Base-by-base conservation (phyloP, 2,329 filamentous ascomycete genomes). In the Fusarium gaditjirri region DNA sequence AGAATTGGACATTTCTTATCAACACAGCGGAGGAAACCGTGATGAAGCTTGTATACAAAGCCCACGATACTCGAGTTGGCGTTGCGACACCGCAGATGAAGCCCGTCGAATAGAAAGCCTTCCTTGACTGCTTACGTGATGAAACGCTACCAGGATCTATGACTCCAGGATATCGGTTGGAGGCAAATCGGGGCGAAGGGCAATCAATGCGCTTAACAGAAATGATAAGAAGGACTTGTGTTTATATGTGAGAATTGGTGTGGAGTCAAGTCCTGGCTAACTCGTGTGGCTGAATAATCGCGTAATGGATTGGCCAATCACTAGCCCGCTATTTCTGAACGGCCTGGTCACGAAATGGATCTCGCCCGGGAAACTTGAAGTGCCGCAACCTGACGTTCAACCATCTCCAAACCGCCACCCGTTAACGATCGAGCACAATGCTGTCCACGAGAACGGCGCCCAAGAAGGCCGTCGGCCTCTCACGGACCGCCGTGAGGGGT, bases 401-500 rank as follows among this genome's bases (percentile, higher is more conserved):
- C 68, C 69, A 72, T 75, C 73, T 76, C 72, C 77, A 74, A 78
- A 68, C 73, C 77, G 69, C 76, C 74, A 78, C 72, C 72, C 75
- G 75, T 79, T 74, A 76, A 78, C 76, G 73, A 77, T 78, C 77
- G 73, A 75, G 78, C 77, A 81, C 77, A 75, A 85, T 85, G 83
- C 81, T 86, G 80, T 82, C 84, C 73, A 81, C 82, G 75, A 82
- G 81, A 82, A 78, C 82, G 77, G 80, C 81, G 76, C 80, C 82
- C 56, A 80, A 75, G 67, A 80, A 79, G 79, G 80, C 79, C 70
- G 80, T 80, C 72, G 79, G 72, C 72, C 79, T 82, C 77, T 84
- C 84, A 78, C 81, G 82, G 77, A 82, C 83, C 73, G 80, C 83
- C 78, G 83, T 84, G 75, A 91, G 95, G 82, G 88, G 88, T 76